Evolutionary conservation across 164 flowering plant genomes (phyloP).

Genomic region (Kalanchoe fedtschenkoi): DNA sequence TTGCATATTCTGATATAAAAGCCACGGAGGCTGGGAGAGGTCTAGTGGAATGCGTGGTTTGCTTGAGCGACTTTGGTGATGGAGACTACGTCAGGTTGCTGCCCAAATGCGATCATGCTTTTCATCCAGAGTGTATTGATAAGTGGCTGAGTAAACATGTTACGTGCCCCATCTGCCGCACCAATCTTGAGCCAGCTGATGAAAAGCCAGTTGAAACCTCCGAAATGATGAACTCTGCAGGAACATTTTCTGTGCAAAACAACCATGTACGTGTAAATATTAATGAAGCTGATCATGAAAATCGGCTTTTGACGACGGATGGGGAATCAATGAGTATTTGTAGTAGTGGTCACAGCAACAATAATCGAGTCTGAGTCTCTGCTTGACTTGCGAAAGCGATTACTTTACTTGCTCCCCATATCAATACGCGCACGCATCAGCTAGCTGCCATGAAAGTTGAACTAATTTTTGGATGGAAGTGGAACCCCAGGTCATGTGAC

Average conservation of each 20-base stretch:
- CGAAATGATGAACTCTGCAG: neutral
- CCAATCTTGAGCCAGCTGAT: neutral
- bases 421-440: neutral
- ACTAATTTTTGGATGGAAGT: neutral
- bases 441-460: neutral
- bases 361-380: no score
- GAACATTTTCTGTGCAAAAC: neutral
- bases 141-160: conserved; percentile 11
- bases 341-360: no score
- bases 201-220: neutral
- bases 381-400: neutral
- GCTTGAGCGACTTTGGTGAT: conserved; percentile 19
- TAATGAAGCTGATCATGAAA: neutral
- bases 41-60: conserved; percentile 16
- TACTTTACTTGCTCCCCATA: no score
- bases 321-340: no score
- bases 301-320: no score
- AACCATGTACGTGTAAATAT: neutral
- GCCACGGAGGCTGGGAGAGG: conserved; percentile 11
- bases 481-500: no score
- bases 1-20: conserved; percentile 20
- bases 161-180: neutral
- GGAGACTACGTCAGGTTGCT: conserved; percentile 19
- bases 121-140: conserved; percentile 31
- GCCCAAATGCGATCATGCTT: conserved; percentile 24